Base-by-base conservation (phyloP, 2,329 filamentous ascomycete species). In the Phialocephala subalpina region DNA sequence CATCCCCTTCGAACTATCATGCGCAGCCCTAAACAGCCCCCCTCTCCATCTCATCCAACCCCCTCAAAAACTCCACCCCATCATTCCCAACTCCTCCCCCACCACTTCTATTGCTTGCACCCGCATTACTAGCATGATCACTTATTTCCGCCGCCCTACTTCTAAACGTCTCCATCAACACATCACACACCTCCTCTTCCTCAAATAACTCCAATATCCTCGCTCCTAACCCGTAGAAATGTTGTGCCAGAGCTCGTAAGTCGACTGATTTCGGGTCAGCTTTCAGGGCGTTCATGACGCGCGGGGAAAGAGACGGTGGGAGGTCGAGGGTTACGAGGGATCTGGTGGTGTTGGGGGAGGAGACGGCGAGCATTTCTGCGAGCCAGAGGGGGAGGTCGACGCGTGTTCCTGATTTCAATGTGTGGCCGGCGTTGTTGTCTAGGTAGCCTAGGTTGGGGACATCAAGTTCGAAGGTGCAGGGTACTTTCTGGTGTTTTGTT, bases 301-400 rank as follows among this genome's bases (percentile, higher is more conserved):
- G 88, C 67, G 89, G 86, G 5, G 91, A 90, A 0, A 98, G 87
- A 3, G 92, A 90, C 0, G 87, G 78, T 0, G 96, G 95, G 8
- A 97, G 87, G 76, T 96, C 94, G 67, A 98, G 87, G 0, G 91
- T 92, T 3, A 96, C 86, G 27, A 94, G 87, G 7, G 91, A 87
- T 58, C 80, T 82, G 64, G 80, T 75, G 64, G 70, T 73, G 65
- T 65, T 77, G 58, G 78, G 79, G 33, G 83, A 84, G 69, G 87
- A 89, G 53, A 97, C 86, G 35, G 93, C 92, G 60, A 99, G 91
- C 87, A 97, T 95, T 79, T 97, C 93, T 72, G 92, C 94, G 14
- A 99, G 89, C 96, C 96, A 99, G 71, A 98, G 85, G 1, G 96
- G 96, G 0, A 98, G 88, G 68, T 91, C 87, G 56, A 98, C 84